Conservation (phyloP, 78 protist species). For the Emiliania huxleyi region DNA sequence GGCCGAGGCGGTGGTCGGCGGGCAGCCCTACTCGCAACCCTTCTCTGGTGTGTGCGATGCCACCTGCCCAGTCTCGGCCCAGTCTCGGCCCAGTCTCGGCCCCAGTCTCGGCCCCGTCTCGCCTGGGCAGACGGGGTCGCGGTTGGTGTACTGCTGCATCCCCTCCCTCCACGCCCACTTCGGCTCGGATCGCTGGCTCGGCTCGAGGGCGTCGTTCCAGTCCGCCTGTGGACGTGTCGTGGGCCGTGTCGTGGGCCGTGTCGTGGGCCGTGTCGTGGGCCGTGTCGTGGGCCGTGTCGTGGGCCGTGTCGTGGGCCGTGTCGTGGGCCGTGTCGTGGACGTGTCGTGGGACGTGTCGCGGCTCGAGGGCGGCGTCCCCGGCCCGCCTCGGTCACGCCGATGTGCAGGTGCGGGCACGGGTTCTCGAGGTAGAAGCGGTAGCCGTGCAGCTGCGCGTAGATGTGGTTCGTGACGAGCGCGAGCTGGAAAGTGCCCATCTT, state of each 20-base stretch:
- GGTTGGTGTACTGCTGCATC: not conserved
- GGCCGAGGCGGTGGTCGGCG: not conserved
- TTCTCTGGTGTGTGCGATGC: no score
- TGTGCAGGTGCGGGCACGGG: not conserved
- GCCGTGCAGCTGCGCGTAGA: constrained; percentile 15
- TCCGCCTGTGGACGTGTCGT: not conserved
- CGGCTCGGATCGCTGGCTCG: not conserved
- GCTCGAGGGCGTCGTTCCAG: not conserved
- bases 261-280: no score
- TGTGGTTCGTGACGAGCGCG: not conserved
- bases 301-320: no score
- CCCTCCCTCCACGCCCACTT: not conserved
- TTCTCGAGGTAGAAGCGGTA: constrained; percentile 17
- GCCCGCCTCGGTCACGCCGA: not conserved
- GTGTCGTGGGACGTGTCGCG: no score
- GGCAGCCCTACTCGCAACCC: not conserved
- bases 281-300: no score
- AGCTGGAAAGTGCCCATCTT: not conserved
- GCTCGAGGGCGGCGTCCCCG: no score
- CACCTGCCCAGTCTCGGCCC: no score
- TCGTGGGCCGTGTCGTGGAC: no score
- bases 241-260: no score
- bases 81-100: no score
- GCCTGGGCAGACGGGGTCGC: no score
- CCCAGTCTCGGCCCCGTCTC: no score